Conservation (phyloP, 164 flowering plant genomes). For the Kingdonia uniflora region DNA sequence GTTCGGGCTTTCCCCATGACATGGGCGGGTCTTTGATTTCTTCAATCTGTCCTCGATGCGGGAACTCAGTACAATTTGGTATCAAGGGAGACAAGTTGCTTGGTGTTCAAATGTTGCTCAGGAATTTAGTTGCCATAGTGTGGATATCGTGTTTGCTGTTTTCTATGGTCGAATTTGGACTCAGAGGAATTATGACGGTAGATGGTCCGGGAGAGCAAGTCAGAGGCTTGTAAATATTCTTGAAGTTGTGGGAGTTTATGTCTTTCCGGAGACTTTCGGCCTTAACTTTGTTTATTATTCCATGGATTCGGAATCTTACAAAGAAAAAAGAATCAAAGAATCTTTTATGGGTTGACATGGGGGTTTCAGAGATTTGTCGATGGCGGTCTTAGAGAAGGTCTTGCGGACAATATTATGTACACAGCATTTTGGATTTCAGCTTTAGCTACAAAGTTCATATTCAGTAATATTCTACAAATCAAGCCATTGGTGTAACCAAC, state of each 20-base stretch:
- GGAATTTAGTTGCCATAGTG: constrained; percentile 41
- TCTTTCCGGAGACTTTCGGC: constrained; percentile 77
- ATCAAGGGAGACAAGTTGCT: constrained; percentile 42
- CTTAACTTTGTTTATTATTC: constrained; percentile 50
- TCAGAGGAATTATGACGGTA: constrained; percentile 45
- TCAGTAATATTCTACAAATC: constrained; percentile 85
- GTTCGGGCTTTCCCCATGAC: constrained; percentile 71
- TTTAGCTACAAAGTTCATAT: constrained; percentile 52
- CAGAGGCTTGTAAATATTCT: constrained; percentile 44
- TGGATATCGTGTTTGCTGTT: constrained; percentile 67
- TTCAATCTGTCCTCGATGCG: constrained; percentile 78
- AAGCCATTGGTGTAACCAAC: constrained; percentile 76
- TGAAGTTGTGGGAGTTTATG: constrained; percentile 43
- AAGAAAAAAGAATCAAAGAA: constrained; percentile 57
- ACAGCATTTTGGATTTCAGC: constrained; percentile 66
- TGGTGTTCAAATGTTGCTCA: constrained; percentile 73
- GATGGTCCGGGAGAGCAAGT: constrained; percentile 57
- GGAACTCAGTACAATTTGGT: constrained; percentile 93
- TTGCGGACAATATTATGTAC: constrained; percentile 60
- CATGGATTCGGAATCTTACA: constrained; percentile 72
- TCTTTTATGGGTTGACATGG: constrained; percentile 69
- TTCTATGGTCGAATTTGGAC: constrained; percentile 67
- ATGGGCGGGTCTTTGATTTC: constrained; percentile 66
- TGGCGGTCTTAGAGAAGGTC: constrained; percentile 84
- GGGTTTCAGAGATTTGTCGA: constrained; percentile 93